Evolutionary conservation across 306 rosid genomes (phyloP), one percentile per base, ranked within the genome.

Genomic region (Corylus heterophylla): DNA sequence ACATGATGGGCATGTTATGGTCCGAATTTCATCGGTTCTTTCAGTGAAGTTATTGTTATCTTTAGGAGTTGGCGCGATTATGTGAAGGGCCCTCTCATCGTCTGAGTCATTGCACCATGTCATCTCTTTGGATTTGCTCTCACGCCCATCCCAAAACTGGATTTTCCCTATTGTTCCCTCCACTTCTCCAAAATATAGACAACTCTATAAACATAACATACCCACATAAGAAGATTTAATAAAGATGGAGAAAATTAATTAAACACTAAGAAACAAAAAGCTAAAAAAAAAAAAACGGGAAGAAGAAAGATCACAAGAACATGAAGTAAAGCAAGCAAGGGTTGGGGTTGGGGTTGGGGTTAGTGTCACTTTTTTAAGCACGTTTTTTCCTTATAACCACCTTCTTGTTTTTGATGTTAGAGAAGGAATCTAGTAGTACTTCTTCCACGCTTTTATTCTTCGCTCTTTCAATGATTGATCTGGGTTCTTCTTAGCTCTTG

Each of bases 1-100:
- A 58, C 98, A 94, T 52, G 97, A 89, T 7, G 97, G 94, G 81
- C 98, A 94, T 17, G 83, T 78, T 49, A 91, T 50, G 55, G 81
- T 85, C 69, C 85, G 81, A 54, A 83, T 25, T 51, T 90, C 71
- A 42, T 74, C 45, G 72, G 54, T 52, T 52, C 78, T 83, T 35
- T 58, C 18, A 45, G 31, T 31, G 64, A 52, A 42, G 72, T 54
- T 56, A 44, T 47, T 37, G 13, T 56, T 31, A 8, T 61, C 74
- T 76, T 54, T 58, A 4, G 83, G 42, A 17, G 75, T 50, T 39
- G 88, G 55, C 16, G 71, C n/a, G 59, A 64, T 73, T 75, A 81
- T 71, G 67, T 68, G 86, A 54, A 73, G 55, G 3, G 76, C 83
- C 76, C 82, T 81, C 72, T 89, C 89, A 2, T 90, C 88, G 64